Evolutionary conservation across 2,329 filamentous ascomycete species (phyloP), one percentile per base, ranked within the genome.

Genomic region (Arthrobotrys conoides): DNA sequence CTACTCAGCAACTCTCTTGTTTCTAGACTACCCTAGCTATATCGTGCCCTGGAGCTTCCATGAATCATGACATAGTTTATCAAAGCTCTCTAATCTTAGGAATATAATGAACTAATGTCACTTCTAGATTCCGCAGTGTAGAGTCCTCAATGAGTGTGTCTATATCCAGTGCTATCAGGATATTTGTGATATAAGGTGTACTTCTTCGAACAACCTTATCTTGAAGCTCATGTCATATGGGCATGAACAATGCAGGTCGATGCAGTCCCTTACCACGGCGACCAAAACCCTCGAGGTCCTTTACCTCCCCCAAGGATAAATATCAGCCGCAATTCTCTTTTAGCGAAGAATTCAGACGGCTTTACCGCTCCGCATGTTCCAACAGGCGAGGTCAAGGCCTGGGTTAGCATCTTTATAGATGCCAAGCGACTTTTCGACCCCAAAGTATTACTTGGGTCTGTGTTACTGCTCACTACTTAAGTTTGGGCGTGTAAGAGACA

Each of bases 251-350:
- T 61, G 57, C 20, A 44, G 36, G 36, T 9, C 6, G 14, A 44
- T 61, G 57, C 57, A 61, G 18, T 12, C 33, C 33, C 57, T 61
- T 41, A 61, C 57, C 36, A 41, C 57, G 57, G 57, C 57, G 36
- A 61, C 8, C 57, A 61, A 61, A 33, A 61, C 22, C 55, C 57
- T 41, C 57, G 20, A 30, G 36, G 36, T 12, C 20, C 5, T 27
- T 44, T 61, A 14, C 14, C 20, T 41, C 27, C 16, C 57, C 22
- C 57, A 44, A 61, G 57, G 57, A 27, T 61, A 44, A n/a, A 61
- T 61, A 61, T 61, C 57, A 61, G 57, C 57, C 57, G 57, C 57
- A 61, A 9, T n/a, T 3, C n/a, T n/a, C n/a, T 61, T 24, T 61
- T 61, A 61, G 57, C 57, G 57, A 61, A 44, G 18, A 44, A 27